These are phyloP conservation scores for Endocalyx cinctus DNA, from an alignment of 2,329 filamentous ascomycete genomes.

Conservation along the genomic window DNA sequence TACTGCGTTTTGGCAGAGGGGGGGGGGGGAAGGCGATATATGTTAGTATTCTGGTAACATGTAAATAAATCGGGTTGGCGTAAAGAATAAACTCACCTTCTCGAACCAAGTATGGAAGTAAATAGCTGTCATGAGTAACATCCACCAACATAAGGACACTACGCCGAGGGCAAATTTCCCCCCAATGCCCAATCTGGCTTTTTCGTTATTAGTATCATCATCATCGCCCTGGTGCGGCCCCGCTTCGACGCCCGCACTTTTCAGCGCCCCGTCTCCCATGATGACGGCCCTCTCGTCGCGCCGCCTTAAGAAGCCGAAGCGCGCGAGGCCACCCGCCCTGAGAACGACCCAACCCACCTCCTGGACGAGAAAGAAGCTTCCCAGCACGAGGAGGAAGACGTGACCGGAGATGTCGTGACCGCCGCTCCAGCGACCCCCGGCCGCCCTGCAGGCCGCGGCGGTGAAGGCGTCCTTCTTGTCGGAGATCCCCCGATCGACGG, in stretches of 20 bases:
- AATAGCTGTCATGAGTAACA: slow-evolving; percentile 96
- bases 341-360: slow-evolving; percentile 64
- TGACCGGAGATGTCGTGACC: slow-evolving; percentile 96
- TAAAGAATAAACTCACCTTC: slow-evolving; percentile 59
- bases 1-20: slow-evolving; percentile 40
- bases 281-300: slow-evolving; percentile 62
- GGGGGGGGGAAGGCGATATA: slow-evolving; percentile 1
- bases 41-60: slow-evolving; percentile 16
- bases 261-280: slow-evolving; percentile 62
- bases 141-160: slow-evolving; percentile 76
- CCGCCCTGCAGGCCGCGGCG: slow-evolving; percentile 73
- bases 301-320: slow-evolving; percentile 29
- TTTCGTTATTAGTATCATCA: slow-evolving; percentile 14
- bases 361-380: slow-evolving; percentile 74
- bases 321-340: slow-evolving; percentile 35
- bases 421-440: slow-evolving; percentile 82
- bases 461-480: slow-evolving; percentile 57
- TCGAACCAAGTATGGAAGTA: slow-evolving; percentile 99
- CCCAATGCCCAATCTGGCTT: slow-evolving; percentile 38
- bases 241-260: slow-evolving; percentile 50
- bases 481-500: slow-evolving; percentile 40
- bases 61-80: too few species aligned
- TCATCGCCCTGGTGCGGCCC: slow-evolving; percentile 18
- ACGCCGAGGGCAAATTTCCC: slow-evolving; percentile 58
- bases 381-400: slow-evolving; percentile 85